Evolutionary conservation across 2,329 filamentous ascomycete species (phyloP), one percentile per base, ranked within the genome.

Genomic region (Fusarium anguioides): DNA sequence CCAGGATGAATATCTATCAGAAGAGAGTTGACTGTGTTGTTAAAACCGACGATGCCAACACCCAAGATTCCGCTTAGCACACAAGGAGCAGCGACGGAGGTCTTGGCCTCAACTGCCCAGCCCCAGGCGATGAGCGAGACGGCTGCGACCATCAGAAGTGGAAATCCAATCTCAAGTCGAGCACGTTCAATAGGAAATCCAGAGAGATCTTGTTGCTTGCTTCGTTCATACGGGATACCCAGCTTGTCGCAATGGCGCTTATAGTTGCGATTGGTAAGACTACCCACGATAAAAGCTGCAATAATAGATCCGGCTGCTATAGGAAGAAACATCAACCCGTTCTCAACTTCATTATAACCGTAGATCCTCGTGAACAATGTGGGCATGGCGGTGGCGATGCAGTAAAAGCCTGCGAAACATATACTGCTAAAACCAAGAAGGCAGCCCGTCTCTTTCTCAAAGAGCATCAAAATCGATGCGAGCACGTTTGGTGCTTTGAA

Each of bases 231-330:
- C 0, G 81, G 72, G 11, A 91, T 77, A 11, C 85, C 85, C 1
- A 86, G 75, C 7, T 77, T 80, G 11, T 76, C 74, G 14, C 89
- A 89, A 58, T 90, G 83, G 2, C 89, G 85, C 3, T 84, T 82
- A 74, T 89, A 94, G 74, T 91, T 92, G 78, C 84, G 84, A 75
- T 93, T 91, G 33, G 92, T 83, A 3, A 87, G 67, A 4, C 82
- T 81, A 1, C 90, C 89, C 4, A 80, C 79, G 4, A 80, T 70
- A 10, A 80, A 66, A 2, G 82, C 82, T 0, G 84, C 80, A 3
- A 81, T 70, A 14, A 84, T 77, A n/a, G 83, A 84, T 2, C 84
- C 85, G 6, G 72, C 76, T 1, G 84, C 84, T 27, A 84, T 71
- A 3, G 85, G 85, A 2, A 86, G 74, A 67, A 84, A 86, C 78